phyloP scores from a whole-genome alignment of 495 filamentous ascomycete genomes.

The Trypethelium eluteriae region DNA sequence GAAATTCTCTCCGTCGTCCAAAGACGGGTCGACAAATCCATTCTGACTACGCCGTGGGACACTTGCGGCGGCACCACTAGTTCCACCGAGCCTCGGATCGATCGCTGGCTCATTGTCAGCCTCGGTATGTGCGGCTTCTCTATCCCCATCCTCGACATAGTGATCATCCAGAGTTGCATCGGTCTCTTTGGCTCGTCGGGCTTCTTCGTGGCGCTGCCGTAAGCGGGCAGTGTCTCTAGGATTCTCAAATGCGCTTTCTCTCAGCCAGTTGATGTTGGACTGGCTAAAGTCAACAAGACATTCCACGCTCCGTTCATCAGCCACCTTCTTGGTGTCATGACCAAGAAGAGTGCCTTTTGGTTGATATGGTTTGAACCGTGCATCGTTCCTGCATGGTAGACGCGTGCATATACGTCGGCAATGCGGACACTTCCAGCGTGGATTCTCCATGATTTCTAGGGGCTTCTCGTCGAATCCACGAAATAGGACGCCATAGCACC shows the following conservation, averaged over 20 bases:
- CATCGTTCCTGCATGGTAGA: conserved; percentile 57
- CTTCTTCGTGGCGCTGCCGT: conserved; percentile 44
- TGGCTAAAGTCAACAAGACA: conserved; percentile 74
- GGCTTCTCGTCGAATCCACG: conserved; percentile 84
- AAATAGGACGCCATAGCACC: conserved; percentile 84
- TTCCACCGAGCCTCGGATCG: conserved; percentile 42
- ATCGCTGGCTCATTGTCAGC: conserved; percentile 38
- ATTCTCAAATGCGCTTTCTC: conserved; percentile 44
- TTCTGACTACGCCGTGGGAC: conserved; percentile 3
- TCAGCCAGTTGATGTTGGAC: conserved; percentile 75
- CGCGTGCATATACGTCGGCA: conserved; percentile 81
- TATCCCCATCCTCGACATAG: conserved; percentile 33
- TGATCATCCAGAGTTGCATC: conserved; percentile 39
- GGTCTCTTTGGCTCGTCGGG: conserved; percentile 41
- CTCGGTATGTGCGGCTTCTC: conserved; percentile 19
- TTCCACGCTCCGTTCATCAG: conserved; percentile 83
- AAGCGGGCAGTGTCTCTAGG: conserved; percentile 42
- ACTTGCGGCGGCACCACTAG: not conserved
- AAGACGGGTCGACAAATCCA: conserved; percentile 18
- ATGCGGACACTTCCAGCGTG: conserved; percentile 78
- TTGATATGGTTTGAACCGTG: conserved; percentile 60
- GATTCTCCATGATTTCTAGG: conserved; percentile 64
- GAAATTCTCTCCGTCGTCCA: conserved; percentile 17
- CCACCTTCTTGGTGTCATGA: conserved; percentile 78
- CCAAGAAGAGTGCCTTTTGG: conserved; percentile 79